These are phyloP conservation scores for Aspergillus wentii DNA, from an alignment of 495 filamentous ascomycete species.

Conservation along the genomic window DNA sequence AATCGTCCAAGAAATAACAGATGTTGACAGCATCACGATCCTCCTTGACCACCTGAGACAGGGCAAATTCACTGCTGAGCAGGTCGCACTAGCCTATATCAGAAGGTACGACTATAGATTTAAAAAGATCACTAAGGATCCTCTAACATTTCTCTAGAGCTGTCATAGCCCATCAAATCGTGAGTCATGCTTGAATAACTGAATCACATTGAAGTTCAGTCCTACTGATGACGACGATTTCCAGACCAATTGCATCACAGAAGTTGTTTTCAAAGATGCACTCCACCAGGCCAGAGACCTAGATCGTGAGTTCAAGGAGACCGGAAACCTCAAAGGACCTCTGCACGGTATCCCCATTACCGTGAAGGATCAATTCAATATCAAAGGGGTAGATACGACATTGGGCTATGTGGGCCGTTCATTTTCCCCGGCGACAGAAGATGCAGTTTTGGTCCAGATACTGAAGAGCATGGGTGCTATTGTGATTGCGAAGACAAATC, in stretches of 20 bases:
- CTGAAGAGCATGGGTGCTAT: constrained; percentile 47
- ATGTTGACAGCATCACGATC: constrained; percentile 30
- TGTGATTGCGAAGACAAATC: constrained; percentile 56
- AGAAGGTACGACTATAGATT: constrained; percentile 44
- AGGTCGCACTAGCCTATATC: constrained; percentile 42
- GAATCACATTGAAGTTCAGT: too few relatives aligned
- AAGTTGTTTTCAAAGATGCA: constrained; percentile 59
- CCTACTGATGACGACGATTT: too few relatives aligned
- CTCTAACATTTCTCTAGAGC: constrained; percentile 35
- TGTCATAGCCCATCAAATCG: constrained; percentile 52
- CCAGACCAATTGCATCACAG: constrained; percentile 57
- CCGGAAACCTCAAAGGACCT: constrained; percentile 47
- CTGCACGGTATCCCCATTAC: constrained; percentile 63
- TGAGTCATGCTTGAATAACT: constrained; percentile 22
- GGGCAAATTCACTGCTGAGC: constrained; percentile 37
- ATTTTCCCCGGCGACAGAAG: constrained; percentile 44
- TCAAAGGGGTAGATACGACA: constrained; percentile 54
- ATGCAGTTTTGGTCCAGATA: constrained; percentile 43
- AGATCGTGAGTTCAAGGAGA: constrained; percentile 43
- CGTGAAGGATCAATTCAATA: constrained; percentile 63
- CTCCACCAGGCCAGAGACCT: constrained; percentile 51
- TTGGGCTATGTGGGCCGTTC: constrained; percentile 54
- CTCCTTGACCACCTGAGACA: constrained; percentile 28
- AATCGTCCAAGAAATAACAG: constrained; percentile 27
- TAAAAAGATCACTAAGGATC: too few relatives aligned